phyloP scores from a whole-genome alignment of 2,329 filamentous ascomycete species.

The Trichoderma gracile region DNA sequence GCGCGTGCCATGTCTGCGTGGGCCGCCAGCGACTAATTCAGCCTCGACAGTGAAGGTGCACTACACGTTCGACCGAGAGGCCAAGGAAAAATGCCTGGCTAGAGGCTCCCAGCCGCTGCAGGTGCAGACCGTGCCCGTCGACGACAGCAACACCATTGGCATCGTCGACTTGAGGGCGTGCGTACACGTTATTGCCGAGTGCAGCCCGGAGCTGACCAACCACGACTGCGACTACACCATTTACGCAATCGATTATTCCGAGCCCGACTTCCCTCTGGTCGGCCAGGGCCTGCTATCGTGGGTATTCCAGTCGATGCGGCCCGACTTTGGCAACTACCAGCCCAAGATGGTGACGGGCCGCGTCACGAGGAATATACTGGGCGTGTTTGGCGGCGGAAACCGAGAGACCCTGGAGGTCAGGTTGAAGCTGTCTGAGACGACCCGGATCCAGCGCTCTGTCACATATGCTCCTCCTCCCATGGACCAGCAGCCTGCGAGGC shows the following conservation, averaged over 20 bases:
- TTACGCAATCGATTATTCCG: constrained; percentile 95
- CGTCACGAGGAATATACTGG: constrained; percentile 82
- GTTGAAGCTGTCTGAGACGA: constrained; percentile 78
- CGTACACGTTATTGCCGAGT: constrained; percentile 73
- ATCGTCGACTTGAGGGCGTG: constrained; percentile 85
- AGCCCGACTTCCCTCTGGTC: constrained; percentile 88
- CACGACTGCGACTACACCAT: constrained; percentile 86
- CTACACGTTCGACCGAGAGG: constrained; percentile 91
- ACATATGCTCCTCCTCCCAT: constrained; percentile 27
- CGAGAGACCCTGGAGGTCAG: constrained; percentile 93
- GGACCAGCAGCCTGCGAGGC: constrained; percentile 28
- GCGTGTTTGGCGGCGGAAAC: constrained; percentile 78
- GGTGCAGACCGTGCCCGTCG: constrained; percentile 77
- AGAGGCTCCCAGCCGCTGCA: constrained; percentile 77
- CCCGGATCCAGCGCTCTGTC: constrained; percentile 50
- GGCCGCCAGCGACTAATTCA: constrained; percentile 18
- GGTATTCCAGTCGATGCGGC: constrained; percentile 57
- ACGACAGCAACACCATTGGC: constrained; percentile 79
- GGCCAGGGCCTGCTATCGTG: constrained; percentile 94
- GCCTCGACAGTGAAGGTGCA: constrained; percentile 78
- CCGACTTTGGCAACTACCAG: constrained; percentile 51
- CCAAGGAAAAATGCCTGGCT: constrained; percentile 85
- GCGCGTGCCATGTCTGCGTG: constrained; percentile 1
- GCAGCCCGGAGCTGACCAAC: constrained; percentile 78
- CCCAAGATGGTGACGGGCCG: constrained; percentile 80